Evolutionary conservation across 176 grass and related monocot species (phyloP).

Genomic region (Tillandsia leiboldiana): DNA sequence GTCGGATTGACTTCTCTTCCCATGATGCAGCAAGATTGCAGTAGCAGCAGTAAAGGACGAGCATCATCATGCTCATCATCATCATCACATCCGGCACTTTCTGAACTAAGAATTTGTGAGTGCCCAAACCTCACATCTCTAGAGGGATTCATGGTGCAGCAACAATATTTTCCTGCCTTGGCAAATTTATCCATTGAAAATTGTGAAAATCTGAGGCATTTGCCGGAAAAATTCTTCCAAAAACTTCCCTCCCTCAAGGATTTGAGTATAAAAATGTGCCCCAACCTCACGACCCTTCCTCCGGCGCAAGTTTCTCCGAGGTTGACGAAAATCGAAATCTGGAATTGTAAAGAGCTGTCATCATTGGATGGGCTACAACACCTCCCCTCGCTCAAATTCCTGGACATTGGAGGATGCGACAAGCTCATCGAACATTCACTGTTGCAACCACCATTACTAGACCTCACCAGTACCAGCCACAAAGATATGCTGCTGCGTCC

Average conservation of each 20-base stretch:
- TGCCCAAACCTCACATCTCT: constrained; percentile 25
- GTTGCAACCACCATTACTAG: too few relatives aligned
- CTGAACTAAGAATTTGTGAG: background rate
- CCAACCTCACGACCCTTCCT: constrained; percentile 15
- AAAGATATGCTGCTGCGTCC: too few relatives aligned
- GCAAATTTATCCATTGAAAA: background rate
- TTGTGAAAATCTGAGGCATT: constrained; percentile 18
- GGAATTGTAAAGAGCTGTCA: constrained; percentile 2
- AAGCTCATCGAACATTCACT: too few relatives aligned
- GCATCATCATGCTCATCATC: background rate
- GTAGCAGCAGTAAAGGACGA: background rate
- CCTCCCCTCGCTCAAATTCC: too few relatives aligned
- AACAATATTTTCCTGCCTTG: constrained; percentile 1
- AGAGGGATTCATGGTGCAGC: background rate
- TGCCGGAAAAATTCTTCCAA: constrained; percentile 5
- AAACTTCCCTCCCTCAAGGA: constrained; percentile 1
- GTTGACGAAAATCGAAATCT: background rate
- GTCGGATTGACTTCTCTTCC: constrained; percentile 19
- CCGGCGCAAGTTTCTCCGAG: constrained; percentile 8
- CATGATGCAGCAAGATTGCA: background rate
- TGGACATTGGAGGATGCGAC: too few relatives aligned
- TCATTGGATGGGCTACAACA: constrained; percentile 21
- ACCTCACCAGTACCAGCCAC: too few relatives aligned
- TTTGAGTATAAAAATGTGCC: background rate
- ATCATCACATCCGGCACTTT: background rate